Evolutionary conservation across 1,284 basidiomycete genomes (phyloP).

Genomic region (Salmacisia buchloeana): DNA sequence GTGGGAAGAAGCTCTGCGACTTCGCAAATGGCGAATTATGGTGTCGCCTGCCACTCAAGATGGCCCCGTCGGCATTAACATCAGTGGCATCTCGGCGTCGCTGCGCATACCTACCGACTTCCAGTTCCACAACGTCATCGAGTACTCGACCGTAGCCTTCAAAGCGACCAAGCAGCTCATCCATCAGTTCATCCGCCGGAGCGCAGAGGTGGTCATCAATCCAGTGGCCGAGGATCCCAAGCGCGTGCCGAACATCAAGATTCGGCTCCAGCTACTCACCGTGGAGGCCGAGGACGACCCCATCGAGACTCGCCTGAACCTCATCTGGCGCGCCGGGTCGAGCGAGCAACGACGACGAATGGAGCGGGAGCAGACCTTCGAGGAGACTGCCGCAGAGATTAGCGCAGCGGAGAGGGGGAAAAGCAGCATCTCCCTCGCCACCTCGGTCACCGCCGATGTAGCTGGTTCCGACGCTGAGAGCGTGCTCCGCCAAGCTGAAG

Average conservation of each 20-base stretch:
- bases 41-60: conserved; percentile 14
- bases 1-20: conserved; percentile 74
- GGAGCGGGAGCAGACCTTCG: conserved; percentile 74
- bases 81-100: conserved; percentile 64
- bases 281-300: conserved; percentile 81
- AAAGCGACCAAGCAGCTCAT: conserved; percentile 54
- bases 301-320: conserved; percentile 72
- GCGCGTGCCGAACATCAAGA: conserved; percentile 56
- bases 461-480: conserved; percentile 51
- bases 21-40: conserved; percentile 62
- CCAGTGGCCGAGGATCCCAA: conserved; percentile 45
- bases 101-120: conserved; percentile 76
- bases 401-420: conserved; percentile 50
- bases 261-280: conserved; percentile 61
- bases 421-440: conserved; percentile 27
- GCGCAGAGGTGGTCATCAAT: conserved; percentile 34
- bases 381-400: conserved; percentile 61
- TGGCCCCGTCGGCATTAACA: conserved; percentile 35
- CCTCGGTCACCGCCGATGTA: neutral
- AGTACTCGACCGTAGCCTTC: conserved; percentile 51
- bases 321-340: conserved; percentile 71
- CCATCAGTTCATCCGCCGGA: conserved; percentile 50
- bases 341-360: conserved; percentile 70
- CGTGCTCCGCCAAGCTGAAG: conserved; percentile 63
- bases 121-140: conserved; percentile 58